Conservation (phyloP, 169 alveolate species). For the Eimeria brunetti region DNA sequence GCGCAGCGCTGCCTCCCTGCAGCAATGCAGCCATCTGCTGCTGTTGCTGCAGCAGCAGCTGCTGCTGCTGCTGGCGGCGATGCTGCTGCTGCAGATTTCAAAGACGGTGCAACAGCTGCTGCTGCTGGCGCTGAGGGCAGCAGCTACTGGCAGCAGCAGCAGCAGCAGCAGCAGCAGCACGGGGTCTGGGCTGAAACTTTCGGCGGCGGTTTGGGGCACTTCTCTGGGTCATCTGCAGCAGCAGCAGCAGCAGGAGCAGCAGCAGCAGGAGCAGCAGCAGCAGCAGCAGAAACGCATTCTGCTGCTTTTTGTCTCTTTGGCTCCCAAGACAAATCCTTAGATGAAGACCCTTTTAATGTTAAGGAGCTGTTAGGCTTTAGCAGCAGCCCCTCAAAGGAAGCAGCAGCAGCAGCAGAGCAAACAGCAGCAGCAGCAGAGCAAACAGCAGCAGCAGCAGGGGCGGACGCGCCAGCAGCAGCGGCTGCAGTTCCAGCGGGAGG, state of each 20-base stretch:
- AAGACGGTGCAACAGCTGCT: neutral
- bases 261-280: slow-evolving; percentile 42
- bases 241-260: slow-evolving; percentile 36
- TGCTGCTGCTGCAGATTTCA: neutral
- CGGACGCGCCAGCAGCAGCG: neutral
- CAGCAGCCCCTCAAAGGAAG: too few species aligned
- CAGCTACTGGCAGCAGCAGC: neutral
- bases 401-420: neutral
- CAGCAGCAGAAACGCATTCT: neutral
- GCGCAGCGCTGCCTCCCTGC: slow-evolving; percentile 37
- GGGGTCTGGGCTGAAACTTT: neutral
- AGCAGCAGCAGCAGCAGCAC: slow-evolving; percentile 24
- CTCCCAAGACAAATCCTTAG: neutral
- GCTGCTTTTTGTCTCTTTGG: slow-evolving; percentile 30
- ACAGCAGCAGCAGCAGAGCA: neutral
- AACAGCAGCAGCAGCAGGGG: neutral
- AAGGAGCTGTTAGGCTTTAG: slow-evolving; percentile 26
- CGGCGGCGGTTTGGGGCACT: neutral
- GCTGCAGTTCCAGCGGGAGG: too few species aligned
- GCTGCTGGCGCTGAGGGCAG: neutral
- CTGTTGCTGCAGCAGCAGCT: slow-evolving; percentile 33
- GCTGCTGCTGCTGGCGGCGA: slow-evolving; percentile 14
- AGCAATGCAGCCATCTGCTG: slow-evolving; percentile 34
- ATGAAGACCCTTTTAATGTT: slow-evolving; percentile 73
- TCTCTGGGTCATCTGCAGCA: neutral